Evolutionary conservation across 2,329 filamentous ascomycete genomes (phyloP).

Genomic region (Dactylonectria estremocensis): DNA sequence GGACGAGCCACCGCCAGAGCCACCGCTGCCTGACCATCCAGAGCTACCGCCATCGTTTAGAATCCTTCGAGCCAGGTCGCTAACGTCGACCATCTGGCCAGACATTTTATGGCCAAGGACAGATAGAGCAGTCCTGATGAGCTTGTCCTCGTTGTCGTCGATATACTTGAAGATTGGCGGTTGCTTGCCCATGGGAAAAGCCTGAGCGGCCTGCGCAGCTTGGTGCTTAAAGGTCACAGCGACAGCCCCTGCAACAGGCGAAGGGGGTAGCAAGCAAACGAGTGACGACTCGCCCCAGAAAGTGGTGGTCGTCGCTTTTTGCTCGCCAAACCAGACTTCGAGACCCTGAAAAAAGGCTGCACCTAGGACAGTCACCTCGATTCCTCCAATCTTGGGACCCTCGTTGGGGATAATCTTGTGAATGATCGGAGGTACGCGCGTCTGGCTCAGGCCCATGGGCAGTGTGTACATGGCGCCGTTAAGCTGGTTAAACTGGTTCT

Average conservation of each 20-base stretch:
- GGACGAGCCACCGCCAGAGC: constrained; percentile 51
- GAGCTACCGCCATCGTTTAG: constrained; percentile 63
- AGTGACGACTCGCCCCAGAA: constrained; percentile 87
- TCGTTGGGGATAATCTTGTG: constrained; percentile 88
- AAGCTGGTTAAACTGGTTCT: constrained; percentile 64
- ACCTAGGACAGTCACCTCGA: constrained; percentile 88
- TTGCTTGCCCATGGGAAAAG: constrained; percentile 57
- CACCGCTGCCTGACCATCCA: constrained; percentile 59
- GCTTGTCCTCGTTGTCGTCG: constrained; percentile 78
- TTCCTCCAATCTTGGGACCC: constrained; percentile 86
- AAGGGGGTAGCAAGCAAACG: constrained; percentile 83
- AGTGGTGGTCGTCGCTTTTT: constrained; percentile 78
- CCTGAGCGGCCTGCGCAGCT: constrained; percentile 56
- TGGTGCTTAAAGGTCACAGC: constrained; percentile 78
- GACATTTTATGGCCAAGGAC: constrained; percentile 77
- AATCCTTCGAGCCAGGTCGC: constrained; percentile 74
- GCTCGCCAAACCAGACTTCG: constrained; percentile 86
- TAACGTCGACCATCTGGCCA: constrained; percentile 73
- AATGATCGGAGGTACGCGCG: constrained; percentile 72
- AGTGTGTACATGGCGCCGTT: constrained; percentile 66
- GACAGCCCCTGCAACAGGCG: constrained; percentile 76
- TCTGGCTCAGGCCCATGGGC: constrained; percentile 64
- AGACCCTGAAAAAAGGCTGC: constrained; percentile 83
- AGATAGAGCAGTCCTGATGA: constrained; percentile 77
- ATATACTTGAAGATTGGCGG: constrained; percentile 79